Percentiles rank a stretch among this genome's conserved stretches.
Conservation (phyloP, 768 basidiomycete species). For the Tylopilus plumbeoviolaceoides region DNA sequence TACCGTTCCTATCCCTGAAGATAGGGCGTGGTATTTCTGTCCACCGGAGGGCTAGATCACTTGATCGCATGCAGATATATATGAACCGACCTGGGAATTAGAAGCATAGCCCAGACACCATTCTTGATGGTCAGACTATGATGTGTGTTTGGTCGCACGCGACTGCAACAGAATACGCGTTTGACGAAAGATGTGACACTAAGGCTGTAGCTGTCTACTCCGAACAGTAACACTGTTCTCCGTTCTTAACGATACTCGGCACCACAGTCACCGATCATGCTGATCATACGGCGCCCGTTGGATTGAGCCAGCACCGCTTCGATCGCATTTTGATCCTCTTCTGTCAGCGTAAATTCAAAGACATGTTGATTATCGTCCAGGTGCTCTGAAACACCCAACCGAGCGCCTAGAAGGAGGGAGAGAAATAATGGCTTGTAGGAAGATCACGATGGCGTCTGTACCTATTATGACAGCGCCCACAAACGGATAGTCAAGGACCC, state of each 20-base stretch:
- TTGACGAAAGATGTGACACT: background rate
- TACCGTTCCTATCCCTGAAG: background rate
- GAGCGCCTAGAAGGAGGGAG: slow-evolving; percentile 45
- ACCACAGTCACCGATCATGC: slow-evolving; percentile 76
- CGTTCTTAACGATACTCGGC: slow-evolving; percentile 61
- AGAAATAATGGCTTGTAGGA: background rate
- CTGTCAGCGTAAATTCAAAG: slow-evolving; percentile 53
- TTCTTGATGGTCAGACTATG: slow-evolving; percentile 1
- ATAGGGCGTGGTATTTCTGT: slow-evolving; percentile 4
- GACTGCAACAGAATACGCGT: background rate
- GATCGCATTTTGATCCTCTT: slow-evolving; percentile 57
- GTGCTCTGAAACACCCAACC: slow-evolving; percentile 74
- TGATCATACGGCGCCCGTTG: slow-evolving; percentile 59
- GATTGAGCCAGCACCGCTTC: slow-evolving; percentile 59
- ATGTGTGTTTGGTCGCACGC: background rate
- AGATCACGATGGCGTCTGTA: slow-evolving; percentile 21
- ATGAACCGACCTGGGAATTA: background rate
- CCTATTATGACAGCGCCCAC: slow-evolving; percentile 82
- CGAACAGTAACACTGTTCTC: background rate
- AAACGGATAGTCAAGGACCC: slow-evolving; percentile 74
- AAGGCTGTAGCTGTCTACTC: background rate
- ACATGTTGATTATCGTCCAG: slow-evolving; percentile 62
- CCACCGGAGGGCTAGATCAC: background rate
- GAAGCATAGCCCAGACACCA: background rate
- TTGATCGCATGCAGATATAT: background rate